Percentiles rank a stretch among this genome's conserved stretches.
phyloP scores from a whole-genome alignment of 1,139 yeast species.

The Yamadazyma conglobata region DNA sequence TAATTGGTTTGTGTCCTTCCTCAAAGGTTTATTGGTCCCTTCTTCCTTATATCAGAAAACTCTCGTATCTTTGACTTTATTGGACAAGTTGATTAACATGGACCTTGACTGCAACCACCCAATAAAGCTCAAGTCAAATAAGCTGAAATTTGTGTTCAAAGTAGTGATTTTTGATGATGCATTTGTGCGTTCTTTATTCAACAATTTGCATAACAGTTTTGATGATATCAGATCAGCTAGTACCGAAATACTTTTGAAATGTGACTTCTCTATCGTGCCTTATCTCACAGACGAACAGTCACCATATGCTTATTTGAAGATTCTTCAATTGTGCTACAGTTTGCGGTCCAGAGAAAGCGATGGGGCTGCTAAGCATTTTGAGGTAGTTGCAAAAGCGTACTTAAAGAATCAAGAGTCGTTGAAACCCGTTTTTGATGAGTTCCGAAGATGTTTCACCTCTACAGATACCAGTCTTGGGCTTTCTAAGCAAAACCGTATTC shows the following conservation, averaged over 20 bases:
- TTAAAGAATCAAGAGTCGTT: neutral
- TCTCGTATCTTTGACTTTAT: slow-evolving; percentile 47
- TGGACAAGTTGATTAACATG: slow-evolving; percentile 47
- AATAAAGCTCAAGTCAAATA: slow-evolving; percentile 5
- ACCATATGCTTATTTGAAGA: neutral
- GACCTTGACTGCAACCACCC: slow-evolving; percentile 49
- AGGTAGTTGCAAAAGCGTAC: slow-evolving; percentile 38
- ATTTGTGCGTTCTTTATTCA: slow-evolving; percentile 49
- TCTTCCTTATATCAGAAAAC: slow-evolving; percentile 68
- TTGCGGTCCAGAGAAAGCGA: slow-evolving; percentile 74
- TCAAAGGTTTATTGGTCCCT: slow-evolving; percentile 50
- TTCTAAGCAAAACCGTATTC: too few species aligned
- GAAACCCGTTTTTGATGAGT: neutral
- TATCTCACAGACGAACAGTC: neutral
- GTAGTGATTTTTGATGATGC: slow-evolving; percentile 21
- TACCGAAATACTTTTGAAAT: slow-evolving; percentile 36
- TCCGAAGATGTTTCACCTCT: too few species aligned
- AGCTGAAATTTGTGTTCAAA: slow-evolving; percentile 12
- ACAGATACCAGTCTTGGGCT: too few species aligned
- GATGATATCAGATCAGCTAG: slow-evolving; percentile 68
- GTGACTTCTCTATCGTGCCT: neutral
- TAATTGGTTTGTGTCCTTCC: slow-evolving; percentile 35
- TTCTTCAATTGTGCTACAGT: slow-evolving; percentile 46
- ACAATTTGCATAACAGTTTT: slow-evolving; percentile 64
- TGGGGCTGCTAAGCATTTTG: slow-evolving; percentile 70